phyloP scores from a whole-genome alignment of 73 alveolate species.

The Strombidium stylifer region DNA sequence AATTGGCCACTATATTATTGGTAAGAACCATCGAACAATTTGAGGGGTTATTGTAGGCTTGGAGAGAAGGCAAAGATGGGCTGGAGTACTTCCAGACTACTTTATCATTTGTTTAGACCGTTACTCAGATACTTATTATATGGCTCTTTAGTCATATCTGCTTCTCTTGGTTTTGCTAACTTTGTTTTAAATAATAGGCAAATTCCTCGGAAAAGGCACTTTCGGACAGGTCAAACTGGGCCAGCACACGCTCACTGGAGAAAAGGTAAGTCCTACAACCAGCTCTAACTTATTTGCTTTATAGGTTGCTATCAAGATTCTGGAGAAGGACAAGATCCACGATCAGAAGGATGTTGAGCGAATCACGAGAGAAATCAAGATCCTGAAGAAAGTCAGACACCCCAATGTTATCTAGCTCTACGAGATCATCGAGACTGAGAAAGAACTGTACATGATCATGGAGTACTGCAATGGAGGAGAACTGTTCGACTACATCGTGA shows the following conservation, averaged over 20 bases:
- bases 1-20: no score
- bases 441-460: constrained; percentile 76
- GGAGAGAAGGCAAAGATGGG: no score
- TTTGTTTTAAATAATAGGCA: constrained; percentile 4
- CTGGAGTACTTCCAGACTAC: no score
- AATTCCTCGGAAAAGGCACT: constrained; percentile 41
- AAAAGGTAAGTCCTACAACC: constrained; percentile 20
- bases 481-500: constrained; percentile 80
- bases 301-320: constrained; percentile 83
- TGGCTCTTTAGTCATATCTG: no score
- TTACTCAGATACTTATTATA: no score
- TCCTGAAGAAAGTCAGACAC: constrained; percentile 77
- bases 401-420: constrained; percentile 80
- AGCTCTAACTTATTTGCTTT: not conserved
- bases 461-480: constrained; percentile 82
- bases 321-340: constrained; percentile 78
- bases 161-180: no score
- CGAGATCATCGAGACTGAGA: constrained; percentile 82
- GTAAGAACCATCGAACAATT: no score
- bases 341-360: constrained; percentile 87
- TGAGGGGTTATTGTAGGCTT: no score
- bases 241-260: constrained; percentile 37
- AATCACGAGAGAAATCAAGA: constrained; percentile 78
- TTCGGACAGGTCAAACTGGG: constrained; percentile 37
- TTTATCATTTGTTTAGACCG: no score